Base-by-base conservation (phyloP, 164 flowering plant genomes). In the Liquidambar formosana region DNA sequence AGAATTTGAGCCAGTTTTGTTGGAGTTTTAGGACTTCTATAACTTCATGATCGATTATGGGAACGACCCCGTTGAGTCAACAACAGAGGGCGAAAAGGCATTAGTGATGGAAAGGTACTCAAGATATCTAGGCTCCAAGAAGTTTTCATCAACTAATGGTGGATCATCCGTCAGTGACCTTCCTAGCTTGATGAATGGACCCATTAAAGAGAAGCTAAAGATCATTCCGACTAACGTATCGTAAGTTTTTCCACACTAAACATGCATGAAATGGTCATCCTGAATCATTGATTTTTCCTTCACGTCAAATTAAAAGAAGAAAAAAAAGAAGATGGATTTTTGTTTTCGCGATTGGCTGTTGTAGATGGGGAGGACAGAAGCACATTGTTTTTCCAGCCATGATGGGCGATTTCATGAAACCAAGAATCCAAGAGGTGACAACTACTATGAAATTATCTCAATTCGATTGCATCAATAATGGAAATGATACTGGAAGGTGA, bases 351-450 rank as follows among this genome's bases (percentile, higher is more conserved):
- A 38, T 61, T 18, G 48, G 48, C 8, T 16, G 4, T 56, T 15
- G 28, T 33, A 75, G 78, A 61, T 75, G 74, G 74, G 67, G 53
- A 53, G 74, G 71, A 19, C 74, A 70, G 64, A 16, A 0, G n/a
- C 43, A 3, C 18, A n/a, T 61, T 23, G 78, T 75, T 53, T 70
- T 75, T 45, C 33, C 61, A 21, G 71, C 71, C 52, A 23, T 75
- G 68, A 38, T 22, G 8, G 75, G 71, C 10, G 78, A 75, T 49
- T 75, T 71, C 54, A 75, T 75, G 78, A 70, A 47, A 44, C 74
- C 78, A 12, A 75, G 78, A 62, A 70, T 75, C 46, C 19, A 66
- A 16, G 78, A 71, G 78, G 77, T 74, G 63, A 68, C 16, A 44
- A 38, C 27, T 13, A 26, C 16, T 12, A 33, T 33, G 41, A 2